Percentiles rank a stretch among this genome's conserved stretches.
phyloP scores from a whole-genome alignment of 2,329 filamentous ascomycete species.

The Colletotrichum sp. region DNA sequence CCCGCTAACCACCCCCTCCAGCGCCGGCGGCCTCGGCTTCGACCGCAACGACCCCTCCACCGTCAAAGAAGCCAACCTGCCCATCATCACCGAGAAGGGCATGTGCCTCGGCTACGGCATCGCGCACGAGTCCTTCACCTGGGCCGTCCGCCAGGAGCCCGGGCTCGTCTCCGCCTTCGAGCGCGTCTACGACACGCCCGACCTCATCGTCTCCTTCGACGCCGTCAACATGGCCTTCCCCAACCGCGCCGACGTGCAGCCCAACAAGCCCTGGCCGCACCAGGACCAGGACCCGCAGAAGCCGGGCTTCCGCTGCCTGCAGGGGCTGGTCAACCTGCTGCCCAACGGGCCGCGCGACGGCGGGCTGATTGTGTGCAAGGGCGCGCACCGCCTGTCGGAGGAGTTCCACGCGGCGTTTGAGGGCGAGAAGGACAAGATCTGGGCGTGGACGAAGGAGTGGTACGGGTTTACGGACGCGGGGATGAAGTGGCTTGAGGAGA shows the following conservation, averaged over 20 bases:
- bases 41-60: constrained; percentile 41
- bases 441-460: constrained; percentile 30
- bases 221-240: constrained; percentile 10
- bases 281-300: constrained; percentile 4
- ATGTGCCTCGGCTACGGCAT: constrained; percentile 9
- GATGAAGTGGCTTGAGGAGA: constrained; percentile 21
- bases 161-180: constrained; percentile 1
- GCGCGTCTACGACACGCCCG: neutral
- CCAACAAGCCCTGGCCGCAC: constrained; percentile 4
- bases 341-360: neutral
- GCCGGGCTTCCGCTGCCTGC: neutral
- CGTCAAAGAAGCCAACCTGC: constrained; percentile 31
- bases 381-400: constrained; percentile 15
- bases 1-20: neutral
- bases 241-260: neutral
- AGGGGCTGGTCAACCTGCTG: neutral
- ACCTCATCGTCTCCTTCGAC: constrained; percentile 6
- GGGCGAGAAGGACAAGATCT: constrained; percentile 6
- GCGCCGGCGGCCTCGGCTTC: constrained; percentile 18
- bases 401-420: constrained; percentile 17
- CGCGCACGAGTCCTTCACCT: constrained; percentile 4
- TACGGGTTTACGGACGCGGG: constrained; percentile 20
- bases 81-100: constrained; percentile 9
- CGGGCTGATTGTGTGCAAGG: constrained; percentile 4
- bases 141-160: neutral